These are phyloP conservation scores for Pelargonium fulgidum DNA, from an alignment of 441 rosid genomes.

Conservation along the genomic window DNA sequence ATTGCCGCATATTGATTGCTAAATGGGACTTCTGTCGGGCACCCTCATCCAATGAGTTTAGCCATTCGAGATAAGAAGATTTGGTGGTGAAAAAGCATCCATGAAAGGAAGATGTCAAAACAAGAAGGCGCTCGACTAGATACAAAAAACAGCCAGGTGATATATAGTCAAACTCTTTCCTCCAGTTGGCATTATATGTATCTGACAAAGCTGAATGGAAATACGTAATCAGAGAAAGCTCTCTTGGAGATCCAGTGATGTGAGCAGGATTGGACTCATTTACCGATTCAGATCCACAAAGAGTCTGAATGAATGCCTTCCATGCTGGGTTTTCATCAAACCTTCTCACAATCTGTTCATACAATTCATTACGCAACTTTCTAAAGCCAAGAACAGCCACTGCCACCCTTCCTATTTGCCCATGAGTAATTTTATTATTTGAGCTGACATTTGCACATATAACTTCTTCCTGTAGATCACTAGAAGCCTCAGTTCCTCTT, in stretches of 20 bases:
- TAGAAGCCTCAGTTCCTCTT: conserved; percentile 26
- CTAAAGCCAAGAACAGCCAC: conserved; percentile 38
- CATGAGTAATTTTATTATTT: conserved; percentile 24
- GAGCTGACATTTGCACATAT: conserved; percentile 13
- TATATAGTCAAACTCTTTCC: conserved; percentile 24
- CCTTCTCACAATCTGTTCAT: conserved; percentile 11
- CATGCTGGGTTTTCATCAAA: conserved; percentile 23
- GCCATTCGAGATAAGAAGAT: conserved; percentile 35
- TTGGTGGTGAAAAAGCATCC: conserved; percentile 27
- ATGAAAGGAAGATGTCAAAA: conserved; percentile 18
- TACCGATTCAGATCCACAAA: conserved; percentile 13
- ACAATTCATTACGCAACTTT: conserved; percentile 9
- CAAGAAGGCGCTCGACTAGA: conserved; percentile 34
- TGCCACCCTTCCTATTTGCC: conserved; percentile 32
- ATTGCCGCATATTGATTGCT: conserved; percentile 2
- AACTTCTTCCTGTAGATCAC: conserved; percentile 22
- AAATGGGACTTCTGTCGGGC: not conserved
- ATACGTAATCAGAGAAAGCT: not conserved
- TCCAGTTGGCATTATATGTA: conserved; percentile 34
- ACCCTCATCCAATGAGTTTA: conserved; percentile 17
- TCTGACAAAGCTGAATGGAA: conserved; percentile 31
- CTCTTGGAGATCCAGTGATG: not conserved
- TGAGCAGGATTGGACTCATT: not conserved
- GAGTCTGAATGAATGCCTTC: conserved; percentile 21
- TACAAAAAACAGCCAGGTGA: conserved; percentile 39